Base-by-base conservation (phyloP, 176 grass and related monocot species). In the Carex cristatella region DNA sequence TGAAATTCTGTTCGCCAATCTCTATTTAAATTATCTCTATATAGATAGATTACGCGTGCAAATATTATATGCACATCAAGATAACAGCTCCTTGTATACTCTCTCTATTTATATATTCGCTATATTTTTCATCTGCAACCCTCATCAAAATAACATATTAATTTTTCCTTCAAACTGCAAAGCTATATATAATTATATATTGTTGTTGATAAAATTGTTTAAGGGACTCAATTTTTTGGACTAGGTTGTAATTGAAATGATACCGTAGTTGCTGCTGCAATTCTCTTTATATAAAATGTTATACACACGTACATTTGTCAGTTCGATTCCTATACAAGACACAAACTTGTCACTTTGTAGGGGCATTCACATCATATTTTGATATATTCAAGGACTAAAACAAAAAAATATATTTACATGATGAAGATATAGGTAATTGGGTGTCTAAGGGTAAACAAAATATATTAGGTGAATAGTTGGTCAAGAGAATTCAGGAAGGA, bases 1-100 rank as follows among this genome's bases (percentile, higher is more conserved):
- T 82, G 80, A 31, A 42, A 44, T 67, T 65, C 37, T 48, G 38
- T 68, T 81, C 64, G 12, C 40, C 64, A 69, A 68, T 53, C 35
- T 19, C 60, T 83, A 16, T 68, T 53, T 35, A 51, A 83, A 46
- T 63, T 46, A 83, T 0, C 19, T 83, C 27, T 69, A 2, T 33
- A 64, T 64, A 19, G 55, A 64, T 64, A 19, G 55, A 40, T 62
- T 64, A 27, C 79, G 81, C 81, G 40, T 83, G 62, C 16, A 44
- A 83, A 67, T 83, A 83, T 83, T 83, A 83, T 83, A 82, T 82
- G 7, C 56, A 81, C 5, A 61, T 42, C 31, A 81, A 40, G 54
- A 81, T 81, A 44, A 23, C 23, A 23, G 23, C 79, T 44, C 1
- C 31, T 81, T 6, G 16, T 8, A 19, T 60, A 60, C 35, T 46